phyloP scores from a whole-genome alignment of 192 early-diverging fungal species.

The Umbelopsis isabellina region DNA sequence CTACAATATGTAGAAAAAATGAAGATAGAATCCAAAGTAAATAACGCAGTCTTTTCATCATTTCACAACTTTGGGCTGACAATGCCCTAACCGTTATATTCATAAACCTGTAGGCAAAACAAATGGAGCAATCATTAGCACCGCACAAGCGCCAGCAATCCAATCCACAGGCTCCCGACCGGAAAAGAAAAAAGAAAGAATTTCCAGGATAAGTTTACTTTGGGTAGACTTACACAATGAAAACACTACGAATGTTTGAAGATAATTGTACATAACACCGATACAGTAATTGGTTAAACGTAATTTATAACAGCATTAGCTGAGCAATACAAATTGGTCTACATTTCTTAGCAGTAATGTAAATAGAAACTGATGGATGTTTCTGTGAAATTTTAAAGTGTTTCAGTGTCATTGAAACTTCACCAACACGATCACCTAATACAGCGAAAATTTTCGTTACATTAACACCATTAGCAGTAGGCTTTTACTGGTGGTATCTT shows the following conservation, averaged over 20 bases:
- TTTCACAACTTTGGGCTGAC: no score
- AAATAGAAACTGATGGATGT: no score
- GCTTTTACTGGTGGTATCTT: no score
- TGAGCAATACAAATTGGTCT: no score
- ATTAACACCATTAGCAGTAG: no score
- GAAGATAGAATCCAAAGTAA: conserved; percentile 9
- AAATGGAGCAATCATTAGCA: neutral
- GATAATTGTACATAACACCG: neutral
- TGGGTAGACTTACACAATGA: neutral
- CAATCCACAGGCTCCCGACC: neutral
- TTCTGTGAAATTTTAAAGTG: no score
- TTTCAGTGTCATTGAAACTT: no score
- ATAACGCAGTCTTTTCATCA: neutral
- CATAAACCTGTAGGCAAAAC: neutral
- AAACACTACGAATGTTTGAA: neutral
- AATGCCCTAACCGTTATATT: neutral
- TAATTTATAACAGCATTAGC: neutral
- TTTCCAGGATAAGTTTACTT: neutral
- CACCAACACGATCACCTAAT: no score
- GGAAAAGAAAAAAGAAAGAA: conserved; percentile 13
- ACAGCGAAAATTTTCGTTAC: no score
- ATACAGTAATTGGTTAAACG: neutral
- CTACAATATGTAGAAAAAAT: conserved; percentile 14
- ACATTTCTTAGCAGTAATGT: no score
- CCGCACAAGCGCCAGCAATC: conserved; percentile 4